A percentile compares a stretch with the other conserved stretches of the same genome.
Evolutionary conservation across 2,329 filamentous ascomycete species (phyloP).

Genomic region (Xylaria sp.): DNA sequence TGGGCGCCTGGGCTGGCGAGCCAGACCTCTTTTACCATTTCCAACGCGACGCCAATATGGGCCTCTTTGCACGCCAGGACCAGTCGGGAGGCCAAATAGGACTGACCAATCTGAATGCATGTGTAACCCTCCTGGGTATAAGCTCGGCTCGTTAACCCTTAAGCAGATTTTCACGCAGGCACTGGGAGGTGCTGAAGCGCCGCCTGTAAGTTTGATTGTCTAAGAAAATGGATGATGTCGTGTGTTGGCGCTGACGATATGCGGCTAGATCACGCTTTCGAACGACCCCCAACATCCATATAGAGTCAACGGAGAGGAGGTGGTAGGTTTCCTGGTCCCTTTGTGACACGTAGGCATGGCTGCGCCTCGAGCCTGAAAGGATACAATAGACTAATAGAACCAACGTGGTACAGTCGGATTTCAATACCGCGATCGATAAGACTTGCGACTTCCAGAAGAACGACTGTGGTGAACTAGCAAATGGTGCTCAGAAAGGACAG

Average conservation of each 20-base stretch:
- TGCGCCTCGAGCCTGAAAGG: neutral
- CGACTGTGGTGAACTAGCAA: conserved; percentile 56
- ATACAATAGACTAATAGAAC: conserved; percentile 10
- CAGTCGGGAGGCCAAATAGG: conserved; percentile 32
- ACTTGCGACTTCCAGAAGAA: conserved; percentile 63
- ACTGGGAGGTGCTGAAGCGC: conserved; percentile 17
- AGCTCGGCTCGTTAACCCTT: neutral
- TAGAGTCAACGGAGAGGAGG: neutral
- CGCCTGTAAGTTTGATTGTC: conserved; percentile 18
- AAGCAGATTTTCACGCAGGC: conserved; percentile 17
- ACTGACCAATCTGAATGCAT: conserved; percentile 52
- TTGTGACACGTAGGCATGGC: neutral
- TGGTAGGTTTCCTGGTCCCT: conserved; percentile 17
- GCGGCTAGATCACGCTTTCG: conserved; percentile 27
- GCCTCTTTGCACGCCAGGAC: conserved; percentile 50
- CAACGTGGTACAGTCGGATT: conserved; percentile 52
- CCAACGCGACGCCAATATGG: conserved; percentile 52
- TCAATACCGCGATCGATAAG: conserved; percentile 54
- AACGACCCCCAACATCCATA: conserved; percentile 26
- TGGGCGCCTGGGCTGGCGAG: conserved; percentile 37
- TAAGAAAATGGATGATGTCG: neutral
- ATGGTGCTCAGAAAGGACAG: conserved; percentile 40
- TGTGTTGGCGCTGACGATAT: conserved; percentile 5
- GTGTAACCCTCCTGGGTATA: conserved; percentile 3
- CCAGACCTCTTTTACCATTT: conserved; percentile 46